Conservation (phyloP, 805 yeast genomes). For the Monosporozyma aquatica region DNA sequence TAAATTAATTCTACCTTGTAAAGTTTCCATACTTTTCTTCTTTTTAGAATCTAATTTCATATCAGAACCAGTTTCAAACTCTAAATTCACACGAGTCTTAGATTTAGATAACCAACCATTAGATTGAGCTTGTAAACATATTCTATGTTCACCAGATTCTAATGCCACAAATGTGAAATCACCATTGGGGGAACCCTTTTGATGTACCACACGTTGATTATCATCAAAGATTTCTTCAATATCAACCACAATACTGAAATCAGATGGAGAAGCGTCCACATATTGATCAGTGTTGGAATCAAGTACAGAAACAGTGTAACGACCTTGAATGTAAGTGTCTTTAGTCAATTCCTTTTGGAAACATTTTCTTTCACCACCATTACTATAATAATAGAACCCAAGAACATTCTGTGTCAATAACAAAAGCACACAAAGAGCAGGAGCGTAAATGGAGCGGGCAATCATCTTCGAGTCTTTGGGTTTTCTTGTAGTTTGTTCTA, state of each 20-base stretch:
- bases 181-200: conserved; percentile 54
- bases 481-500: conserved; percentile 12
- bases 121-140: conserved; percentile 49
- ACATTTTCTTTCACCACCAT: conserved; percentile 45
- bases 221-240: conserved; percentile 66
- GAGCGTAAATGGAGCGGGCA: background rate
- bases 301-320: conserved; percentile 39
- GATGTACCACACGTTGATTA: conserved; percentile 65
- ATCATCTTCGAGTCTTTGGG: background rate
- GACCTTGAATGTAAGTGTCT: conserved; percentile 42
- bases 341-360: conserved; percentile 46
- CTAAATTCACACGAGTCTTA: conserved; percentile 50
- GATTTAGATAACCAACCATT: conserved; percentile 57
- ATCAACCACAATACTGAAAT: conserved; percentile 34
- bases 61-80: conserved; percentile 60
- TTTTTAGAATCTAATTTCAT: conserved; percentile 60
- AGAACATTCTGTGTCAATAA: conserved; percentile 21
- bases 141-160: conserved; percentile 71
- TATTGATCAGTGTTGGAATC: conserved; percentile 33
- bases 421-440: conserved; percentile 9
- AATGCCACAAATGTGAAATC: conserved; percentile 66
- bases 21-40: conserved; percentile 43
- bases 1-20: conserved; percentile 49
- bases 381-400: conserved; percentile 44
- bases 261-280: conserved; percentile 25